Conservation (phyloP, 805 yeast species). For the Soucietia sequanensis region DNA sequence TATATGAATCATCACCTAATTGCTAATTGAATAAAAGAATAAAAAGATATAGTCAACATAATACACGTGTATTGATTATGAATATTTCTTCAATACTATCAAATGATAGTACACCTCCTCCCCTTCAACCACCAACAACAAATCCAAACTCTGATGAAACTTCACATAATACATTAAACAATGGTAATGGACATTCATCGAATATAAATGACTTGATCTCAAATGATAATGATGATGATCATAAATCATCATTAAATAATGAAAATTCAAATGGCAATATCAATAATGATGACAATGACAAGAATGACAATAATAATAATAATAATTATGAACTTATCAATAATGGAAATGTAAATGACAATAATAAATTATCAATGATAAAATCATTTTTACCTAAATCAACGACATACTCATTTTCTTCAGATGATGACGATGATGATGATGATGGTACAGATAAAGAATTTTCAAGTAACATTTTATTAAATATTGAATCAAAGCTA, state of each 20-base stretch:
- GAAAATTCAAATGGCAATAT: background rate
- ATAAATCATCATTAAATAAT: too few species aligned
- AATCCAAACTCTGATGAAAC: constrained; percentile 5
- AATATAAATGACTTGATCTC: too few species aligned
- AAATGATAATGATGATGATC: constrained; percentile 4
- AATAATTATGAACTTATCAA: background rate
- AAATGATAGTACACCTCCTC: constrained; percentile 16
- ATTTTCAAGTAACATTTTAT: too few species aligned
- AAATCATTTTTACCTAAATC: too few species aligned
- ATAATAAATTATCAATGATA: constrained; percentile 5
- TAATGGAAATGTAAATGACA: background rate
- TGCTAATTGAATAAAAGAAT: too few species aligned
- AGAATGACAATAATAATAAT: constrained; percentile 1
- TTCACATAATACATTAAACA: too few species aligned
- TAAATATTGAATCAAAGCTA: constrained; percentile 10
- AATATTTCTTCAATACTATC: constrained; percentile 38
- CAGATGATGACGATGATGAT: too few species aligned
- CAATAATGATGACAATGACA: background rate
- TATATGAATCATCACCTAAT: too few species aligned
- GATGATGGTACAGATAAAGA: background rate
- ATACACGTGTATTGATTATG: constrained; percentile 18
- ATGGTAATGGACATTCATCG: constrained; percentile 1
- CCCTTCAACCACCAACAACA: constrained; percentile 7
- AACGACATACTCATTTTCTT: too few species aligned
- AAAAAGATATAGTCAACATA: too few species aligned